Conservation (phyloP, 108 stramenopile genomes). For the Nitzschia putrida region DNA sequence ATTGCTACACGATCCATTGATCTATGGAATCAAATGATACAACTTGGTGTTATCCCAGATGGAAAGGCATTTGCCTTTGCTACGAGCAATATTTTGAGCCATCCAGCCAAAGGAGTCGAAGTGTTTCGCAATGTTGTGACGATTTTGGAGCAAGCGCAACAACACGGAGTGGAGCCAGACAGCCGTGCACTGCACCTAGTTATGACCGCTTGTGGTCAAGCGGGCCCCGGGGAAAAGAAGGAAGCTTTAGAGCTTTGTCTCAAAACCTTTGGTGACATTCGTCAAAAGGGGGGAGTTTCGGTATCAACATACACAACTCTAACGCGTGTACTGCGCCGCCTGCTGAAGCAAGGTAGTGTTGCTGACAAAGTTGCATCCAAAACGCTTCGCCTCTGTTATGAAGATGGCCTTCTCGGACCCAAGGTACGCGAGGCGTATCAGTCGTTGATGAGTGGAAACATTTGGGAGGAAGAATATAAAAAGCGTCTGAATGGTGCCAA, state of each 20-base stretch:
- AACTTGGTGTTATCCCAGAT: constrained; percentile 28
- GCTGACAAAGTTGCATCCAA: constrained; percentile 34
- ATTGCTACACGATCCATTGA: constrained; percentile 8
- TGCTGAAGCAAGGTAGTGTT: constrained; percentile 1
- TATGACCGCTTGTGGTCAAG: constrained; percentile 28
- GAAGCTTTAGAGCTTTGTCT: constrained; percentile 25
- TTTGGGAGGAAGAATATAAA: constrained; percentile 28
- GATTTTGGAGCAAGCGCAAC: background rate
- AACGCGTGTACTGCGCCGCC: constrained; percentile 23
- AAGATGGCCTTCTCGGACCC: constrained; percentile 29
- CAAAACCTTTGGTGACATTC: constrained; percentile 33
- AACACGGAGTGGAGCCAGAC: constrained; percentile 21
- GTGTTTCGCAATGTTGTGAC: constrained; percentile 1
- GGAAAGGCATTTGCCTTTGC: constrained; percentile 29
- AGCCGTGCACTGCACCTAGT: constrained; percentile 20
- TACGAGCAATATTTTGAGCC: constrained; percentile 10
- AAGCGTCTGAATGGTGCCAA: constrained; percentile 2
- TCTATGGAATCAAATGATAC: constrained; percentile 22
- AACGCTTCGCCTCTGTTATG: constrained; percentile 22
- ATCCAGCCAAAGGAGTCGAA: constrained; percentile 12
- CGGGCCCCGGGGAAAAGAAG: constrained; percentile 9
- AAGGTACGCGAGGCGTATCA: constrained; percentile 23
- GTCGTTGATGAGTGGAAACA: constrained; percentile 13
- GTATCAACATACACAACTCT: constrained; percentile 29
- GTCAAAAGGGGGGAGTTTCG: constrained; percentile 15